Evolutionary conservation across 2,329 filamentous ascomycete species (phyloP), one percentile per base, ranked within the genome.

Genomic region (Xylaria sp.): DNA sequence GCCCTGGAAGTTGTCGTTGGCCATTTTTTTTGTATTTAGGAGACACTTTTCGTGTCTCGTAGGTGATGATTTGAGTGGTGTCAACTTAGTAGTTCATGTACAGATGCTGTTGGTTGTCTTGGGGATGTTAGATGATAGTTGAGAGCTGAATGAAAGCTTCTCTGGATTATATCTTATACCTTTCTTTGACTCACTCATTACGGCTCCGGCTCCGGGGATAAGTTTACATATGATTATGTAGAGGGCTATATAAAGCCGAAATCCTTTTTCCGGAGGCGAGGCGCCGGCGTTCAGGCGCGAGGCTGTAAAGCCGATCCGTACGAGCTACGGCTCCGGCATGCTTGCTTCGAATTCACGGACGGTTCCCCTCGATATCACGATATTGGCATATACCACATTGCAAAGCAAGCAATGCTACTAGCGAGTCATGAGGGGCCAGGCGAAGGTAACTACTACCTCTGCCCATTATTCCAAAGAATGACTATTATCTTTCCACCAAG

Each of bases 1-100:
- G 64, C 36, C 67, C 15, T 56, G 57, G 28, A 71, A 61, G 54
- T 36, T 62, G 31, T 54, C 48, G 67, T 2, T 57, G 38, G 59
- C 46, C 58, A 64, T 66, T 42, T 48, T 42, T 48, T 69, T 15
- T 11, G 6, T 46, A 11, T 44, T n/a, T 49, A 17, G 6, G 9
- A n/a, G n/a, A 6, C 17, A 13, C 3, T 23, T 49, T 4, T 28
- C 28, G 3, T 28, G 28, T 28, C 17, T 53, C 36, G 20, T 9
- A 1, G n/a, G 23, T 15, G 26, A 44, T 53, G 15, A 5, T 1
- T 23, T 23, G 23, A 23, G 23, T 23, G 23, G 26, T 31, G 5
- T 36, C 15, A 40, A 40, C 2, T 40, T 40, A 23, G n/a, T 13
- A 10, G 6, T 31, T 53, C 3, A n/a, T 7, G n/a, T 56, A n/a